Evolutionary conservation across 768 basidiomycete genomes (phyloP), one percentile per base, ranked within the genome.

Genomic region (Tricholoma sp.): DNA sequence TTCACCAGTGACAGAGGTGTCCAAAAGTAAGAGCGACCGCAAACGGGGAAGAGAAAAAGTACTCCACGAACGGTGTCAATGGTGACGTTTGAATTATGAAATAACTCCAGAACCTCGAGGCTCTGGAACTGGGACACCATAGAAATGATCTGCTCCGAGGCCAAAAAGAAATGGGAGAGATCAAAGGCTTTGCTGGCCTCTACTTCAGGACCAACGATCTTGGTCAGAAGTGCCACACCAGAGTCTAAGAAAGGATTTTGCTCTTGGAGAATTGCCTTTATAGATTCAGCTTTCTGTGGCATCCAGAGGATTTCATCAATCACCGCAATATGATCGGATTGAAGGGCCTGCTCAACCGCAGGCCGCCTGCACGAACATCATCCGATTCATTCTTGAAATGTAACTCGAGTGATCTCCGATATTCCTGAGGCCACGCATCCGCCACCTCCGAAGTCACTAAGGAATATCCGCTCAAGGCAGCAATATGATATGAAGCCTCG

Each of bases 251-350:
- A 65, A 1, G 69, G 63, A 12, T 53, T 44, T 24, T 56, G 54
- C 11, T 53, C 17, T 10, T 57, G 65, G 2, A 74, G 59, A 18
- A 63, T 39, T 0, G 55, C 24, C 47, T 58, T 50, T 12, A 73
- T 62, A 8, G 49, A 52, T 3, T 50, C 24, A 0, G 65, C 63
- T 59, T 70, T 74, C 0, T 62, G 68, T 4, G 71, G 69, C 32
- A 68, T 56, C 69, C 65, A 67, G 28, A 70, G 20, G 29, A 74
- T 39, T 3, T 61, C 58, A 49, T 70, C 70, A 13, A 73, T 44
- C 8, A 57, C 65, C 4, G 54, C 55, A 0, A 57, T 65, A 36
- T 71, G 62, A 9, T 59, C 68, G 13, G 42, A 53, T 15, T 58
- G 49, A 7, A 73, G 48, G 8, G 64, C 63, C 15, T 65, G 62